These are phyloP conservation scores for Irpex lacteus DNA, from an alignment of 1,284 basidiomycete genomes.

Conservation along the genomic window DNA sequence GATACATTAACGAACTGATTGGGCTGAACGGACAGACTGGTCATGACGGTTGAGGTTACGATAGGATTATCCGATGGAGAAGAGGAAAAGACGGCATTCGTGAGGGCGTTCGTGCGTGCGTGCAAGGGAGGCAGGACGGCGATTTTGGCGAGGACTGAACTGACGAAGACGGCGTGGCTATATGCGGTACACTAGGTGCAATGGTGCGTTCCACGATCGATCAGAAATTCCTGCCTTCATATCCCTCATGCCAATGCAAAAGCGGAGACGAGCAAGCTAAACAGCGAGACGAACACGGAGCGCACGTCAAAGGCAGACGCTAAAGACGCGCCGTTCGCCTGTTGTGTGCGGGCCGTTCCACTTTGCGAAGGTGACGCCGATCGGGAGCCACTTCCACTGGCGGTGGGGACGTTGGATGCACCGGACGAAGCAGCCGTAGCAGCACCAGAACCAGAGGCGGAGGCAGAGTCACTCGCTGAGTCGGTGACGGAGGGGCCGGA, in stretches of 20 bases:
- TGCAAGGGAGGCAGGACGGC: too few relatives aligned
- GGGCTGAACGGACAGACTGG: too few relatives aligned
- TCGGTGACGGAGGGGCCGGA: conserved; percentile 1
- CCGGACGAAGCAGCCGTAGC: conserved; percentile 1
- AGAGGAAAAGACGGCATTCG: too few relatives aligned
- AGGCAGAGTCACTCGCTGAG: conserved; percentile 1
- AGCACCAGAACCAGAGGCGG: not conserved
- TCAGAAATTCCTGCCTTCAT: not conserved
- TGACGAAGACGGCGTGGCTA: too few relatives aligned
- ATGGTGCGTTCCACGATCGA: not conserved
- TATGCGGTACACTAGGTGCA: too few relatives aligned
- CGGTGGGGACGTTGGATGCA: not conserved
- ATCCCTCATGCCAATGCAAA: conserved; percentile 4
- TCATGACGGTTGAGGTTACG: too few relatives aligned
- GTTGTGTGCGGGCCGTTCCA: not conserved
- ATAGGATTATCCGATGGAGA: too few relatives aligned
- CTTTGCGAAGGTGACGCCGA: conserved; percentile 3
- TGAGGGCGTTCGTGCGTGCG: too few relatives aligned
- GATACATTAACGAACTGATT: too few relatives aligned
- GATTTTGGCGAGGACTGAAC: too few relatives aligned
- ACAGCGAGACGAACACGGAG: conserved; percentile 12
- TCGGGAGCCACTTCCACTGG: conserved; percentile 6
- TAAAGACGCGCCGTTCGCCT: conserved; percentile 14
- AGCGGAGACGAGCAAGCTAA: conserved; percentile 18
- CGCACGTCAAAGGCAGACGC: conserved; percentile 7